Evolutionary conservation across 2,329 filamentous ascomycete species (phyloP).

Genomic region (Hypoxylon sp.): DNA sequence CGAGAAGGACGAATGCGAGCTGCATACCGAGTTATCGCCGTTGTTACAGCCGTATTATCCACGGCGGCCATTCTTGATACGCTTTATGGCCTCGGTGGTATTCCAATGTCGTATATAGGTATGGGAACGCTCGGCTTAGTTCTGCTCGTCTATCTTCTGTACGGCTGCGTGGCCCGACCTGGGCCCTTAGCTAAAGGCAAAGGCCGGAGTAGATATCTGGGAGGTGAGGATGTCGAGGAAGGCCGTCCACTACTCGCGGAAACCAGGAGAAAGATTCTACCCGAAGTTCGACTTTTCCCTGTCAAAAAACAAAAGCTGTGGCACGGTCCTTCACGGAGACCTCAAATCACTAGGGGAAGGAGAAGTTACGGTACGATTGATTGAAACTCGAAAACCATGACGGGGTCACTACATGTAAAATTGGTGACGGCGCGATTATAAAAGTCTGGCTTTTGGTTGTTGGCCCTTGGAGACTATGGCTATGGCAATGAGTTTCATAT

Average conservation of each 20-base stretch:
- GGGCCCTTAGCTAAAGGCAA: conserved; percentile 50
- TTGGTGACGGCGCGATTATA: conserved; percentile 11
- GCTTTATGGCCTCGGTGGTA: conserved; percentile 48
- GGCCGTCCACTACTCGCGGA: conserved; percentile 36
- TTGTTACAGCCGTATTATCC: conserved; percentile 36
- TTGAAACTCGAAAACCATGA: conserved; percentile 12
- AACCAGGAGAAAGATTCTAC: conserved; percentile 25
- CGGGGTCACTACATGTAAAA: conserved; percentile 12
- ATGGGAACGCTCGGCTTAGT: conserved; percentile 46
- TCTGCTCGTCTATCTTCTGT: conserved; percentile 45
- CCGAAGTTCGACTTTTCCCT: conserved; percentile 42
- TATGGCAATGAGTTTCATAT: conserved; percentile 36
- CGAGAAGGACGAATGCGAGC: conserved; percentile 30
- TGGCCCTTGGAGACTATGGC: conserved; percentile 10
- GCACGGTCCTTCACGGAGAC: conserved; percentile 46
- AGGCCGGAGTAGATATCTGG: conserved; percentile 35
- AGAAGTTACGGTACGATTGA: conserved; percentile 45
- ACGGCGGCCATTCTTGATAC: conserved; percentile 46
- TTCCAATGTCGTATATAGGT: conserved; percentile 50
- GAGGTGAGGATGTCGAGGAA: conserved; percentile 45
- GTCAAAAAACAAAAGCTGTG: conserved; percentile 43
- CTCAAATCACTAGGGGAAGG: conserved; percentile 29
- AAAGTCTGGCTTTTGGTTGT: conserved; percentile 11
- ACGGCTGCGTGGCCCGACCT: conserved; percentile 47
- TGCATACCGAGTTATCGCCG: conserved; percentile 40